Base-by-base conservation (phyloP, 192 early-diverging fungal species). In the Coemansia sp. region DNA sequence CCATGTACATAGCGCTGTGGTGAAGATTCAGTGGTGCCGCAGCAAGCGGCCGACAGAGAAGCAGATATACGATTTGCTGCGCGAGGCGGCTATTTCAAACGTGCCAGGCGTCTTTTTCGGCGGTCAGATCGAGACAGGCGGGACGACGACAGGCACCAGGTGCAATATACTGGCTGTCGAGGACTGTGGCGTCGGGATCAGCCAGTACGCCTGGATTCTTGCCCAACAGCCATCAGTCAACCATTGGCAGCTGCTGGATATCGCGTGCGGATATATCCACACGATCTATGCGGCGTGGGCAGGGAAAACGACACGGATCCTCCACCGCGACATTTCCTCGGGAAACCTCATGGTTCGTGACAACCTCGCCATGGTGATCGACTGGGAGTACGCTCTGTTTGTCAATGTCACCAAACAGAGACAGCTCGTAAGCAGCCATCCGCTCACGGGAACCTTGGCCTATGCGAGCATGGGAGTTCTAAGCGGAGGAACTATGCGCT, bases 311-410 rank as follows among this genome's bases (percentile, higher is more conserved):
- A 20, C 18, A 20, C 43, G 18, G 18, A 46, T 46, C 18, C 61
- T 74, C 2, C 72, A 74, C 28, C 58, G 66, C 21, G 66, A 68
- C 35, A 39, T 74, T 7, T 74, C 66, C 12, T 39, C 62, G 13
- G 72, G 58, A 21, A 68, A 64, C 26, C 55, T 74, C 23, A 40
- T 46, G 4, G 53, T 74, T 21, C 28, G 37, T 5, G 49, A 6
- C n/a, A 61, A 49, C 2, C 3, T 30, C 2, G 49, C 42, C 2
- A 15, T 30, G 1, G 31, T 74, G 0, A 60, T 74, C 48, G 66
- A 68, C 39, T 74, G 72, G 72, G 66, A 62, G 1, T 64, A 53
- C 30, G 61, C 59, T 4, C 37, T 48, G 35, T 1, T 43, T 15
- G 15, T 64, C 31, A 35, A 64, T 30, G 5, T 3, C 43, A n/a